A percentile compares a stretch with the other conserved stretches of the same genome.
These are phyloP conservation scores for Castanopsis chinensis DNA, from an alignment of 306 rosid species.

Conservation along the genomic window DNA sequence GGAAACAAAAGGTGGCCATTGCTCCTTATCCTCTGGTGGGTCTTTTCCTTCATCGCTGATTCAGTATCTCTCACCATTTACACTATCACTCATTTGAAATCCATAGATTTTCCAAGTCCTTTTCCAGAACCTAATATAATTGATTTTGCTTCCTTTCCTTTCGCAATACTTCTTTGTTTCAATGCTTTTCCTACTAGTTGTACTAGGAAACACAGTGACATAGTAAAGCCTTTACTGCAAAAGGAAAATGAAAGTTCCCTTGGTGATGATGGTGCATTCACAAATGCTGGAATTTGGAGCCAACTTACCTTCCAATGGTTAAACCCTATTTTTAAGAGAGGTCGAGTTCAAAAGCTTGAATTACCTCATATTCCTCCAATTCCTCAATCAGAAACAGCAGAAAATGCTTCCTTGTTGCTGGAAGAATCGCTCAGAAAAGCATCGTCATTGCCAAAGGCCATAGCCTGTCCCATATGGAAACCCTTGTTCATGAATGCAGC, in stretches of 20 bases:
- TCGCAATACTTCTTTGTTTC: too few species aligned
- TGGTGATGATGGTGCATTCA: conserved; percentile 28
- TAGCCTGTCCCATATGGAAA: conserved; percentile 42
- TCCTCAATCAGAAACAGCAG: conserved; percentile 67
- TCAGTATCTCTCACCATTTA: too few species aligned
- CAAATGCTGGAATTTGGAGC: conserved; percentile 62
- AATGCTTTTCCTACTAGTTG: too few species aligned
- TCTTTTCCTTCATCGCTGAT: too few species aligned
- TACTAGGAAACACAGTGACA: too few species aligned
- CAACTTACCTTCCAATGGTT: conserved; percentile 69
- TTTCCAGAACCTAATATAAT: too few species aligned
- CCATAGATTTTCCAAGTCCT: too few species aligned
- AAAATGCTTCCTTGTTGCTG: conserved; percentile 45
- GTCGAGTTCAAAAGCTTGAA: conserved; percentile 66
- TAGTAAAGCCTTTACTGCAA: conserved; percentile 33
- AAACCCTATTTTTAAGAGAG: conserved; percentile 65
- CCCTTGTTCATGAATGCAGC: conserved; percentile 63
- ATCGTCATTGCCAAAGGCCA: conserved; percentile 57
- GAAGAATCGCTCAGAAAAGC: conserved; percentile 54
- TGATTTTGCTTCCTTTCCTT: too few species aligned
- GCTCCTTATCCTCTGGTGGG: too few species aligned
- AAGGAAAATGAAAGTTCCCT: conserved; percentile 25
- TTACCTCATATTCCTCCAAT: conserved; percentile 56
- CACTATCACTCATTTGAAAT: too few species aligned
- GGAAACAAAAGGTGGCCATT: too few species aligned